Evolutionary conservation across 108 stramenopile genomes (phyloP), one percentile per base, ranked within the genome.

Genomic region (Skeletonema grethae): DNA sequence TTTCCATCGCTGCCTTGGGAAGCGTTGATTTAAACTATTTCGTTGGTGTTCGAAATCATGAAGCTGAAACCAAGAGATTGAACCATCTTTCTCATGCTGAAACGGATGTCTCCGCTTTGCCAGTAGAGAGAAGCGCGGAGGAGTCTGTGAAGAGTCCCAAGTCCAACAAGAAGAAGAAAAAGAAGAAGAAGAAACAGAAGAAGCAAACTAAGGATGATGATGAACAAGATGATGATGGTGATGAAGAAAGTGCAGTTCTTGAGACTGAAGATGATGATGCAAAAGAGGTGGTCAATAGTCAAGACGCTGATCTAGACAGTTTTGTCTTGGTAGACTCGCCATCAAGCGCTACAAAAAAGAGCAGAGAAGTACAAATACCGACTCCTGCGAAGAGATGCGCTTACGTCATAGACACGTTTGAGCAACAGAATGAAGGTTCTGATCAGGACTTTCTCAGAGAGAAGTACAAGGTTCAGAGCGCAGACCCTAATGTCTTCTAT

Each of bases 401-500:
- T 18, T 84, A 84, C 69, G 83, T 87, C 7, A 45, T 75, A 0
- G 15, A 78, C 45, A 72, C 67, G 5, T 84, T 82, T 70, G 38
- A 60, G 24, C 50, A 73, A 15, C 41, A 70, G 20, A 74, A 87
- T 53, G 7, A 35, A 10, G 79, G 75, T 0, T 18, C 56, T 13
- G 48, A 75, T 8, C 31, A 12, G 41, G 75, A 75, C 22, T 79
- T 76, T 29, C 59, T 83, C 7, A 39, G 30, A 29, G 67, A 65
- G 7, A 75, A 83, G 35, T 88, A 84, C 71, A 28, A 45, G 12
- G 56, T 65, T 12, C 82, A 83, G 61, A 69, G 72, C 7, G 65
- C 60, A 29, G 85, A 88, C 63, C 25, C 72, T 20, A 86, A 86
- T 41, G 75, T 80, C 0, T 89, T 87, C 56, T 89, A 85, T 31